Conservation (phyloP, 768 basidiomycete species). For the Mycena belliarum region DNA sequence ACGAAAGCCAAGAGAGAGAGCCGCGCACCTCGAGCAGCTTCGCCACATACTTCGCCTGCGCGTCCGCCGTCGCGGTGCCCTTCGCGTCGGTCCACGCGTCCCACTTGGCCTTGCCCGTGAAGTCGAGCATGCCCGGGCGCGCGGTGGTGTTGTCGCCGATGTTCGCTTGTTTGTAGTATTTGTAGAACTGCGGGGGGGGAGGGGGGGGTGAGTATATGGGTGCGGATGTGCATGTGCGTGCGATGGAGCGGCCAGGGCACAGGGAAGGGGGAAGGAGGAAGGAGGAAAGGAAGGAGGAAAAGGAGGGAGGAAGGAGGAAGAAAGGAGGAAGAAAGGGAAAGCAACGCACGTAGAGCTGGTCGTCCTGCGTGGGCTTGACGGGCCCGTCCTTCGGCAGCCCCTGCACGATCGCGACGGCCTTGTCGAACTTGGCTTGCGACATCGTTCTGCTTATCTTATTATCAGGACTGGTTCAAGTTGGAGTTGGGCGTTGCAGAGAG, state of each 20-base stretch:
- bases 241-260: no score
- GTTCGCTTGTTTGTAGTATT: constrained; percentile 77
- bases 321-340: no score
- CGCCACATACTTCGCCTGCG: constrained; percentile 72
- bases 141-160: constrained; percentile 60
- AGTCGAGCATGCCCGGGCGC: constrained; percentile 79
- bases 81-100: constrained; percentile 82
- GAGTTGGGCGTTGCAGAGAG: no score
- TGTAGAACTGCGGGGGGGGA: constrained; percentile 85
- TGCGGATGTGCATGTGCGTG: no score
- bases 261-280: no score
- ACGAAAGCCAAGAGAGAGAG: no score
- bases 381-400: constrained; percentile 78
- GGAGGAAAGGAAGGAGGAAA: no score
- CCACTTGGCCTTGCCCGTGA: constrained; percentile 91
- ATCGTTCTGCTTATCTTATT: constrained; percentile 40
- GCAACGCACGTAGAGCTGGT: constrained; percentile 81
- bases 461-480: no score
- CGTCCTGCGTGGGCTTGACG: constrained; percentile 69
- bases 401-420: constrained; percentile 68
- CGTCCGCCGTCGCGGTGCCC: constrained; percentile 73
- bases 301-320: no score
- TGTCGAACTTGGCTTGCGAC: constrained; percentile 74
- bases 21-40: constrained; percentile 68
- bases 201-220: no score